phyloP scores from a whole-genome alignment of 73 alveolate genomes.

The Tetrahymena malaccensis region DNA sequence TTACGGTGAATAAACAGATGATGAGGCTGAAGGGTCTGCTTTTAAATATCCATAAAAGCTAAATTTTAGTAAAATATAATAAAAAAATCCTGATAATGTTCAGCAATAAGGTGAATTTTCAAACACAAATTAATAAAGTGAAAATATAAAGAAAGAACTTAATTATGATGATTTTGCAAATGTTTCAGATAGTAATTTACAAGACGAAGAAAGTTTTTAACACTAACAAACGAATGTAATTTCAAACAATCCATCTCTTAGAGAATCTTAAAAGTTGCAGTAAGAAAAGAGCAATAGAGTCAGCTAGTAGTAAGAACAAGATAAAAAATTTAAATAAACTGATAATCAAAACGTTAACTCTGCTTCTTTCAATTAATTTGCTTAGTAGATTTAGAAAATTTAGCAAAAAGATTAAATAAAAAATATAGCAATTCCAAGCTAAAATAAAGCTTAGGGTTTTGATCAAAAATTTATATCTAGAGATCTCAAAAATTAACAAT shows the following conservation, averaged over 20 bases:
- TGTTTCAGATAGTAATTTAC: neutral
- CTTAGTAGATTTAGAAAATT: neutral
- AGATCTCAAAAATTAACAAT: neutral
- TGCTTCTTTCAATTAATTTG: neutral
- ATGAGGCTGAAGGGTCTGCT: neutral
- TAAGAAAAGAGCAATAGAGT: neutral
- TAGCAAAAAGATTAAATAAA: neutral
- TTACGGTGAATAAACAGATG: neutral
- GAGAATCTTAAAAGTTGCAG: neutral
- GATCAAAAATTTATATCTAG: neutral
- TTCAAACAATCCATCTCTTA: neutral
- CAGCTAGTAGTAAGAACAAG: neutral
- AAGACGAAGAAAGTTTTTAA: neutral
- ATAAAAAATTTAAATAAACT: neutral
- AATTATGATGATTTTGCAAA: neutral
- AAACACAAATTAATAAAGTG: neutral
- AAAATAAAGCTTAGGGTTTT: neutral
- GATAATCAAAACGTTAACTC: neutral
- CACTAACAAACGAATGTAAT: neutral
- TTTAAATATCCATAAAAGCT: neutral
- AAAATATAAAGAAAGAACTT: neutral
- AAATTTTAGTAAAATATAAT: neutral
- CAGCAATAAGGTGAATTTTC: neutral
- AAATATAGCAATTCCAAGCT: neutral
- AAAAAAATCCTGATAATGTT: neutral